Evolutionary conservation across 352 stramenopile genomes (phyloP), one percentile per base, ranked within the genome.

Genomic region (Phytophthora citrophthora): DNA sequence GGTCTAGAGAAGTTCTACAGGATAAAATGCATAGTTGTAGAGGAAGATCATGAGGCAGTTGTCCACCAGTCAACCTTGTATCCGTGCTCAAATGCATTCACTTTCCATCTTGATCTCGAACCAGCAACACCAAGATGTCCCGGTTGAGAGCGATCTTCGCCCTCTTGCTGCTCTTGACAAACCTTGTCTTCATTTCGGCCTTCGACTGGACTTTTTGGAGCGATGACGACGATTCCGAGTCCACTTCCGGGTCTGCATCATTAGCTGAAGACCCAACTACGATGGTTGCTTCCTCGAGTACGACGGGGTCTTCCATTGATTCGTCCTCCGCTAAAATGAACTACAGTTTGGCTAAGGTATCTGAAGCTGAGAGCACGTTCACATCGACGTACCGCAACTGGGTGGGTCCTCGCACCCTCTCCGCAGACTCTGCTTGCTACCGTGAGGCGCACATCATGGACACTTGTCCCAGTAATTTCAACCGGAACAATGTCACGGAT

Each of bases 391-490:
- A 51, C 27, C 39, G 26, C 23, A 63, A 62, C 55, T 41, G 34
- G 34, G 34, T 41, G 12, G 72, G 61, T 23, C 47, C 50, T 51
- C 55, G 49, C 40, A 52, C 5, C 55, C 24, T 31, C 9, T 54
- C 56, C 1, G 9, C 56, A 7, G 59, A 76, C 48, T 40, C 54
- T 26, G 65, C 65, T 11, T 77, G 73, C 45, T 81, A 79, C 54
- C 69, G 74, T 18, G 68, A 76, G 48, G 67, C 66, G 13, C 58
- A 68, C 47, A 45, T 57, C 23, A 67, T 45, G 43, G 57, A 76
- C 32, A 44, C 16, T 0, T 81, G 64, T 46, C 56, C 34, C 12
- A 15, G 34, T 16, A 41, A 18, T 16, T 41, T 61, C 34, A 5
- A 34, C 76, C 40, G 52, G 43, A 11, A 72, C 68, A 12, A 77